A percentile compares a stretch with the other conserved stretches of the same genome.
phyloP scores from a whole-genome alignment of 495 filamentous ascomycete species.

The Neurospora africana region DNA sequence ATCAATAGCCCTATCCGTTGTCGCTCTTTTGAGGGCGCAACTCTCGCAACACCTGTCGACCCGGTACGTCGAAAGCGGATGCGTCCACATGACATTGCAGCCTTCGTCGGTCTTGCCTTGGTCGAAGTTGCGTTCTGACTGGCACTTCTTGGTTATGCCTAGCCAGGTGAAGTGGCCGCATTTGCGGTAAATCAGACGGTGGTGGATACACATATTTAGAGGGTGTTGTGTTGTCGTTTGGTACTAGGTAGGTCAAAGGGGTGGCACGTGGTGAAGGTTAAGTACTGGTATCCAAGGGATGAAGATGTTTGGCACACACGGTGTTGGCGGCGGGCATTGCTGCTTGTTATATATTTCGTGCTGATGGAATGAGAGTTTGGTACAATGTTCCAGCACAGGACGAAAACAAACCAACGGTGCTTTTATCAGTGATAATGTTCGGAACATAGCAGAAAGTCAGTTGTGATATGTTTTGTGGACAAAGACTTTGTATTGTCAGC shows the following conservation, averaged over 20 bases:
- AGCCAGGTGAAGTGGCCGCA: constrained; percentile 21
- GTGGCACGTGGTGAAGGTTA: background rate
- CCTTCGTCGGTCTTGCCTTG: constrained; percentile 5
- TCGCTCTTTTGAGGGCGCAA: constrained; percentile 2
- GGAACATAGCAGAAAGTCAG: background rate
- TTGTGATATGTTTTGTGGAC: background rate
- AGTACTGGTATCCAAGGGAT: background rate
- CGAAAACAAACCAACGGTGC: background rate
- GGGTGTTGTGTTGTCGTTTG: background rate
- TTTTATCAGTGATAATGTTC: background rate
- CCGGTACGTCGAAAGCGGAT: constrained; percentile 10
- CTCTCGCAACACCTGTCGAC: constrained; percentile 6
- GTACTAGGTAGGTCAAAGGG: background rate
- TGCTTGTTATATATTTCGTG: background rate
- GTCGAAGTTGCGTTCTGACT: constrained; percentile 7
- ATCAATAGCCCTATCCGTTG: background rate
- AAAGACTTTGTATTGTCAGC: background rate
- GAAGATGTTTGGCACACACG: background rate
- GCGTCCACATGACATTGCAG: constrained; percentile 16
- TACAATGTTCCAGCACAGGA: background rate
- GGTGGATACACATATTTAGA: constrained; percentile 21
- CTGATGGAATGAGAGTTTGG: background rate
- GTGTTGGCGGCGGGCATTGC: background rate
- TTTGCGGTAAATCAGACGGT: constrained; percentile 11
- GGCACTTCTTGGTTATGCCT: constrained; percentile 7